Conservation (phyloP, 176 grass and related monocot species). For the Musa beccarii region DNA sequence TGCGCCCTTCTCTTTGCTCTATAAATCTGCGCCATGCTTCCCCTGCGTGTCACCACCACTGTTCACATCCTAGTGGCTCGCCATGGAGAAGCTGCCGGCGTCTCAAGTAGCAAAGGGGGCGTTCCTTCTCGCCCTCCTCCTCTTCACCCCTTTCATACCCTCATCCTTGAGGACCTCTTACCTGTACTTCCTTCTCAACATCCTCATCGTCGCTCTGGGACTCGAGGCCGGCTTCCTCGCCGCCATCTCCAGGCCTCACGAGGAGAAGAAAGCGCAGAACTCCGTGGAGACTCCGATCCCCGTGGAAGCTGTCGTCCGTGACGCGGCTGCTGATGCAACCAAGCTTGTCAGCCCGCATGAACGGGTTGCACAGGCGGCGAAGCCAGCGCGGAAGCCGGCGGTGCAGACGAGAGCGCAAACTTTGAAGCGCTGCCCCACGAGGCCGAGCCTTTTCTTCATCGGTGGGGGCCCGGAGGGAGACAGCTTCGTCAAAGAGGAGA, state of each 20-base stretch:
- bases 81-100: conserved; percentile 22
- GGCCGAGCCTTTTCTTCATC: conserved; percentile 67
- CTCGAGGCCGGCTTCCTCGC: conserved; percentile 49
- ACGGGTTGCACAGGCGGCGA: not conserved
- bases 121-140: conserved; percentile 32
- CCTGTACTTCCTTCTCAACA: conserved; percentile 71
- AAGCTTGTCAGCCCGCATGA: not conserved
- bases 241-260: conserved; percentile 24
- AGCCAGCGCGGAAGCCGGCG: not conserved
- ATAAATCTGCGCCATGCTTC: not conserved
- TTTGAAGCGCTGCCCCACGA: conserved; percentile 42
- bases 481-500: conserved; percentile 8
- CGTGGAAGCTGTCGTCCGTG: not conserved
- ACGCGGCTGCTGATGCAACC: not conserved
- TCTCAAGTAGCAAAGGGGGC: conserved; percentile 42
- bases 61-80: not conserved
- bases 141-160: conserved; percentile 32
- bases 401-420: conserved; percentile 9
- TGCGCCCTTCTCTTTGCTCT: not conserved
- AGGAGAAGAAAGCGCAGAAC: conserved; percentile 22
- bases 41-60: not conserved
- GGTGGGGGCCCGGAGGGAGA: conserved; percentile 21
- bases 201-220: conserved; percentile 42
- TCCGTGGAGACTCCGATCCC: not conserved
- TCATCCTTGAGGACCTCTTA: conserved; percentile 37